Conservation (phyloP, 306 rosid species). For the Gastrolobium bilobum region DNA sequence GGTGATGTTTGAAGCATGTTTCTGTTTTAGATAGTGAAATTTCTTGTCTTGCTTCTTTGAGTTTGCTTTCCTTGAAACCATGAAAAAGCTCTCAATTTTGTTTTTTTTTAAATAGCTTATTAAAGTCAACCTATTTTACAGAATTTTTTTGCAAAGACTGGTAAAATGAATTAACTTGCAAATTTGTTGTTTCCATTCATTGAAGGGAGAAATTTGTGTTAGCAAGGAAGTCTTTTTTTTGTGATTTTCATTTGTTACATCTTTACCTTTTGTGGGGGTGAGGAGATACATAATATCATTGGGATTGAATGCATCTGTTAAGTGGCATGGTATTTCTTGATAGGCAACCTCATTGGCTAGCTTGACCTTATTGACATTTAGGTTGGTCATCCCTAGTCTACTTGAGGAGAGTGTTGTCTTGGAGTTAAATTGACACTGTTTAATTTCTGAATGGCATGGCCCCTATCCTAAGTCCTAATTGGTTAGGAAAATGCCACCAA, state of each 20-base stretch:
- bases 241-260: constrained; percentile 21
- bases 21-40: constrained; percentile 40
- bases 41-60: constrained; percentile 21
- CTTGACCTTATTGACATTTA: neutral
- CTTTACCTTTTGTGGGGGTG: constrained; percentile 3
- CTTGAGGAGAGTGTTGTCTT: neutral
- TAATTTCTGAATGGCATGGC: constrained; percentile 27
- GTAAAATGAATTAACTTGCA: constrained; percentile 41
- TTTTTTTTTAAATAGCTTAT: constrained; percentile 18
- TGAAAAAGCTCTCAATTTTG: neutral
- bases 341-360: neutral
- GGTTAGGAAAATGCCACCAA: neutral
- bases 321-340: neutral
- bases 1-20: constrained; percentile 26
- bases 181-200: constrained; percentile 38
- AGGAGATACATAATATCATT: neutral
- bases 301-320: constrained; percentile 35
- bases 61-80: constrained; percentile 17
- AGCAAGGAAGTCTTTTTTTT: constrained; percentile 32
- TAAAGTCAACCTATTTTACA: neutral
- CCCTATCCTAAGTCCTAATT: neutral
- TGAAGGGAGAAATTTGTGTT: constrained; percentile 39
- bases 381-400: neutral
- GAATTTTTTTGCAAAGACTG: constrained; percentile 36
- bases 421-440: neutral